A percentile compares a stretch with the other conserved stretches of the same genome.
phyloP scores from a whole-genome alignment of 2,329 filamentous ascomycete species.

The Myrmaecium sp. region DNA sequence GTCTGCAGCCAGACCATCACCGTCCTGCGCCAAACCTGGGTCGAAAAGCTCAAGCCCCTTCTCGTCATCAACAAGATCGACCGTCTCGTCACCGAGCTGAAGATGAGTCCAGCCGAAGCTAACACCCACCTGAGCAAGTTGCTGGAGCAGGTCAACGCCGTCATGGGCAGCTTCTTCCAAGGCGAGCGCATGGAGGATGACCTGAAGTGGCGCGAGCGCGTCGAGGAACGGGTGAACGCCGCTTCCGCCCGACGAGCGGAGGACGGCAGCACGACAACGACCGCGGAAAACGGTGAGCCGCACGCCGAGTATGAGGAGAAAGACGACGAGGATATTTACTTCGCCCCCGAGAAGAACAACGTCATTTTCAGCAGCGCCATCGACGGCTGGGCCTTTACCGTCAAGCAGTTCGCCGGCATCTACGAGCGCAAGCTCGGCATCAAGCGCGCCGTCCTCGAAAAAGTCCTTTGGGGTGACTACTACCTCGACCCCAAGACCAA shows the following conservation, averaged over 20 bases:
- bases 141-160: conserved; percentile 89
- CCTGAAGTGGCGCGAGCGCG: conserved; percentile 80
- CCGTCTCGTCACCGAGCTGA: conserved; percentile 78
- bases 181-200: conserved; percentile 98
- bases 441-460: conserved; percentile 74
- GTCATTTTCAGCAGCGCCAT: conserved; percentile 97
- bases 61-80: conserved; percentile 99
- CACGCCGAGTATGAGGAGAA: conserved; percentile 61
- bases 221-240: conserved; percentile 71
- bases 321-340: conserved; percentile 94
- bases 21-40: conserved; percentile 86
- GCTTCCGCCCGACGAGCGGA: conserved; percentile 48
- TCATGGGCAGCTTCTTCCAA: conserved; percentile 93
- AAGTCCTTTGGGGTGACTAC: conserved; percentile 91
- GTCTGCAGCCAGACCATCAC: conserved; percentile 98
- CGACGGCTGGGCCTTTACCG: conserved; percentile 98
- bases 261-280: conserved; percentile 28
- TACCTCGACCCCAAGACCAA: conserved; percentile 96
- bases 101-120: conserved; percentile 81
- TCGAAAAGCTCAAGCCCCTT: conserved; percentile 84
- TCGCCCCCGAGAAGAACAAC: conserved; percentile 95
- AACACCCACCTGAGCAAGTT: conserved; percentile 79
- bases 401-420: conserved; percentile 78
- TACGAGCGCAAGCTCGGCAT: conserved; percentile 97
- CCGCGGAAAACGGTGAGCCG: conserved; percentile 39